Evolutionary conservation across 352 stramenopile species (phyloP).

Genomic region (Pythium chondricola): DNA sequence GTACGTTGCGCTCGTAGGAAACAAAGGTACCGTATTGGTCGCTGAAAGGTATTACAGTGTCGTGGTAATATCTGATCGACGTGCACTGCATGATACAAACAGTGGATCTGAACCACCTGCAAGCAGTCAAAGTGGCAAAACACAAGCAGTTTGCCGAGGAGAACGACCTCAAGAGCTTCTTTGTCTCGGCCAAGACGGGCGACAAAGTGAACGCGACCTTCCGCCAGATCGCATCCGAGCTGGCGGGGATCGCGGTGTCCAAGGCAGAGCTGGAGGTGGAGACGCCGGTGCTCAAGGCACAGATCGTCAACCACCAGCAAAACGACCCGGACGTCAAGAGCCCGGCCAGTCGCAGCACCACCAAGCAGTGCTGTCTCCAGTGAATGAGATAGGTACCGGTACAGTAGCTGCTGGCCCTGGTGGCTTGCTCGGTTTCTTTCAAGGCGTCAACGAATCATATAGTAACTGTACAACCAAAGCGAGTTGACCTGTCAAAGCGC

Average conservation of each 20-base stretch:
- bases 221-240: slow-evolving; percentile 74
- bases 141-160: slow-evolving; percentile 92
- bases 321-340: slow-evolving; percentile 87
- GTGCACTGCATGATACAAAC: background rate
- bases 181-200: slow-evolving; percentile 92
- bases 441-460: too few relatives aligned
- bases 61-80: slow-evolving; percentile 7
- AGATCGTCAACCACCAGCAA: slow-evolving; percentile 91
- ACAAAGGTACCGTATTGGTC: slow-evolving; percentile 92
- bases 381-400: too few relatives aligned
- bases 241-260: slow-evolving; percentile 77
- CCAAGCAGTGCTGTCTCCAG: slow-evolving; percentile 52
- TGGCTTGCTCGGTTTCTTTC: too few relatives aligned
- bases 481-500: slow-evolving; percentile 54
- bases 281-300: slow-evolving; percentile 80
- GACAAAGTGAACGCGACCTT: slow-evolving; percentile 89
- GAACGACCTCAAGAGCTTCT: slow-evolving; percentile 90
- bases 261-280: slow-evolving; percentile 85
- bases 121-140: slow-evolving; percentile 82
- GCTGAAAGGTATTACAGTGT: too few relatives aligned
- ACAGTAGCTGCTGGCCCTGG: too few relatives aligned
- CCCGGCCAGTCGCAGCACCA: slow-evolving; percentile 47
- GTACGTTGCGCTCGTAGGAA: slow-evolving; percentile 87
- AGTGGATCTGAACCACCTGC: slow-evolving; percentile 89
- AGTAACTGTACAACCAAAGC: slow-evolving; percentile 5